These are phyloP conservation scores for Paraphoma chrysanthemicola DNA, from an alignment of 2,329 filamentous ascomycete genomes.

Conservation along the genomic window DNA sequence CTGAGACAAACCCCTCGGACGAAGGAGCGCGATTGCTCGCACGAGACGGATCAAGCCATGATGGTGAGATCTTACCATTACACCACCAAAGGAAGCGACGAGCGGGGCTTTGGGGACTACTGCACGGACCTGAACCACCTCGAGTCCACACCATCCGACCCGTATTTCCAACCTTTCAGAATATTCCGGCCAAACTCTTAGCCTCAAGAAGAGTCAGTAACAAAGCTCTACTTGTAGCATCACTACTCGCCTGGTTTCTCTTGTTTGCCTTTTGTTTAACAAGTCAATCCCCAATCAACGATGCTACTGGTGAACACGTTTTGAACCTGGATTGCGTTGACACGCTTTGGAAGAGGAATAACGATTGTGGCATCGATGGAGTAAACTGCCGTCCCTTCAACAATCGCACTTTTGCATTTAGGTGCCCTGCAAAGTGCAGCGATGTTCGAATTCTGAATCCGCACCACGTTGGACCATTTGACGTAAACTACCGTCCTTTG, in stretches of 20 bases:
- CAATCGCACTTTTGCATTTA: slow-evolving; percentile 72
- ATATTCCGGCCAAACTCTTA: slow-evolving; percentile 67
- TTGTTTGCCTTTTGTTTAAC: slow-evolving; percentile 71
- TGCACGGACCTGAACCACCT: slow-evolving; percentile 53
- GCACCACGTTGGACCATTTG: slow-evolving; percentile 73
- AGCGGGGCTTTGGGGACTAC: slow-evolving; percentile 34
- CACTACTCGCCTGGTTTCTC: slow-evolving; percentile 70
- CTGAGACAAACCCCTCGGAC: slow-evolving; percentile 10
- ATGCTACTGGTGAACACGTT: slow-evolving; percentile 71
- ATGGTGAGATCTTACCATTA: slow-evolving; percentile 18
- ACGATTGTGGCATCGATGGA: slow-evolving; percentile 76
- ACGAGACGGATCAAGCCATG: slow-evolving; percentile 34
- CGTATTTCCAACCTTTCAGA: slow-evolving; percentile 70
- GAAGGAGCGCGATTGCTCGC: slow-evolving; percentile 39
- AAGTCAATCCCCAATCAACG: slow-evolving; percentile 61
- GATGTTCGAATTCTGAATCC: slow-evolving; percentile 71
- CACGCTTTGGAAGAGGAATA: slow-evolving; percentile 73
- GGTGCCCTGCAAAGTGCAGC: slow-evolving; percentile 75
- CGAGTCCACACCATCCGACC: slow-evolving; percentile 53
- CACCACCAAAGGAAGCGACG: slow-evolving; percentile 2
- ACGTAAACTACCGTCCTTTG: slow-evolving; percentile 62
- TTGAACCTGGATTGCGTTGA: slow-evolving; percentile 71
- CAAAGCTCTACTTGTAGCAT: slow-evolving; percentile 61
- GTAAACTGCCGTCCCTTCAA: slow-evolving; percentile 77
- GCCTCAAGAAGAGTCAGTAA: slow-evolving; percentile 56